phyloP scores from a whole-genome alignment of 805 yeast species.

The Pichia paraexigua region DNA sequence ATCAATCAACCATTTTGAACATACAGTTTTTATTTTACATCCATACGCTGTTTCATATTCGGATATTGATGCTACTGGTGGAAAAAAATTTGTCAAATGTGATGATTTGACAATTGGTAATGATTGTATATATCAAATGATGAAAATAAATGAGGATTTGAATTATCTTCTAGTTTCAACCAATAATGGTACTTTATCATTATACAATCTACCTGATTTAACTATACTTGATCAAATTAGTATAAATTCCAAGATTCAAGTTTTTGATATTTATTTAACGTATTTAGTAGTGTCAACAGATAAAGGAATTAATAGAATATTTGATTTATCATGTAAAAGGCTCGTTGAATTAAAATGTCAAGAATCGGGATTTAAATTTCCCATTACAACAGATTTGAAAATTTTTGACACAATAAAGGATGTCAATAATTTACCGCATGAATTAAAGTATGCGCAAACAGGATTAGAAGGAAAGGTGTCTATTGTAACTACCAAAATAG shows the following conservation, averaged over 20 bases:
- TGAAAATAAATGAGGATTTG: not conserved
- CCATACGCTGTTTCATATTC: not conserved
- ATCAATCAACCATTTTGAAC: not conserved
- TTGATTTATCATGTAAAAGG: constrained; percentile 39
- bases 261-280: constrained; percentile 46
- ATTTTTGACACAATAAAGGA: constrained; percentile 48
- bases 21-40: not conserved
- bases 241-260: constrained; percentile 40
- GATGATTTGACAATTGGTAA: not conserved
- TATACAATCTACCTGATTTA: constrained; percentile 16
- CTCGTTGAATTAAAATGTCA: constrained; percentile 39
- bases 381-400: constrained; percentile 44
- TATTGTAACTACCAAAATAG: constrained; percentile 52
- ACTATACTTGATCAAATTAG: not conserved
- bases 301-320: constrained; percentile 43
- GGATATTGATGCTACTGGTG: not conserved
- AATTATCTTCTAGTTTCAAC: not conserved
- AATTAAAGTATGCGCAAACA: constrained; percentile 42
- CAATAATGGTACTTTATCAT: not conserved
- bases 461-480: constrained; percentile 82
- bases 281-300: constrained; percentile 41
- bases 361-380: constrained; percentile 61
- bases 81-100: not conserved
- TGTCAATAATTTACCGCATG: not conserved
- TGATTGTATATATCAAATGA: not conserved